Base-by-base conservation (phyloP, 208 protist species). In the Crithidia fasciculata region DNA sequence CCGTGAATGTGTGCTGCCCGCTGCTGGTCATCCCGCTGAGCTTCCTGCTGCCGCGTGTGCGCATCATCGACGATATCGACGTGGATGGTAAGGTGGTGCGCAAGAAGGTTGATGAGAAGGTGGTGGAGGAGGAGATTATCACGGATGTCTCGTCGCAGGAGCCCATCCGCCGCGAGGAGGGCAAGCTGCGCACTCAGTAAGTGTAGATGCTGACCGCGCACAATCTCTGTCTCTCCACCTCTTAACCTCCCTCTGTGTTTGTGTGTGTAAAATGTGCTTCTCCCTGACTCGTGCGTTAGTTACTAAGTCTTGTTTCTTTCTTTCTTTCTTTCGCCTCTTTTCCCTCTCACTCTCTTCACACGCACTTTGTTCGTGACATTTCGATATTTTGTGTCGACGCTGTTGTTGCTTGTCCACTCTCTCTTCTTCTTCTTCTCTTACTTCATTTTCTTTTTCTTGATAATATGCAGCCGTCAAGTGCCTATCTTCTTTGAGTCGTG, bases 61-160 rank as follows among this genome's bases (percentile, higher is more conserved):
- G 63, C 63, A 69, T 69, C 50, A 69, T 69, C 50, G 63, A 69
- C 37, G 63, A 69, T 50, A 58, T 90, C 55, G 84, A 92, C 64
- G 50, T 80, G 2, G 70, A 89, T 59, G 87, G 84, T 9, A 75
- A 84, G 19, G 64, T 60, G 13, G 40, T 69, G 36, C 64, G 64
- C 53, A 55, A 58, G 53, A 7, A 69, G 52, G 64, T 69, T 50
- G 64, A 69, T 41, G 53, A 69, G 40, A 69, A 69, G 53, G 53
- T 69, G n/a, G 64, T 69, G 52, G 64, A 53, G 16, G 64, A 41
- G 40, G 53, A 37, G 89, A 82, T 40, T 8, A 49, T 49, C 45
- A 49, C 45, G 45, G 45, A 49, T 49, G 45, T 49, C 9, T 49
- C 45, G 9, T 49, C 45, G 7, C 9, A 49, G 45, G 45, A 49